Evolutionary conservation across 495 filamentous ascomycete genomes (phyloP).

Genomic region (Neurospora sp.): DNA sequence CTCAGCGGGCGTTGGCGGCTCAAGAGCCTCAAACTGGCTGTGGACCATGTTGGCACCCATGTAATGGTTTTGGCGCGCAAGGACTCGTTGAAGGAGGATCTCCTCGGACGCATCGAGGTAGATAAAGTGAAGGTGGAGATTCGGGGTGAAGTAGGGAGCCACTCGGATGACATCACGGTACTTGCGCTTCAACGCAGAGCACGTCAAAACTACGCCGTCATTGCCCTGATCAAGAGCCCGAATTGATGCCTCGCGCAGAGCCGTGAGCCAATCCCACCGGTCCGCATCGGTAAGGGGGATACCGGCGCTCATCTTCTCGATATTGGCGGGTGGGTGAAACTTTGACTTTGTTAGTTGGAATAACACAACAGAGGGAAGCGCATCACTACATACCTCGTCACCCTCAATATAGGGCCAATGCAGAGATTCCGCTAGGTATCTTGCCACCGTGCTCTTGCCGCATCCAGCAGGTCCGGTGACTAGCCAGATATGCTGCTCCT

Average conservation of each 20-base stretch:
- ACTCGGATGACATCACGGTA: constrained; percentile 96
- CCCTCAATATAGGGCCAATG: constrained; percentile 83
- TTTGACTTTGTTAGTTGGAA: constrained; percentile 26
- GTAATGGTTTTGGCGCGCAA: constrained; percentile 69
- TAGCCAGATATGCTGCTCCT: constrained; percentile 81
- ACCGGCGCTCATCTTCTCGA: constrained; percentile 86
- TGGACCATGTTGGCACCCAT: constrained; percentile 98
- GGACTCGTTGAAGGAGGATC: constrained; percentile 63
- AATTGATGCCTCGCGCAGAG: constrained; percentile 72
- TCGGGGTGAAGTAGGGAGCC: constrained; percentile 65
- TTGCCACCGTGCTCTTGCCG: constrained; percentile 88
- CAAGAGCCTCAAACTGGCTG: constrained; percentile 76
- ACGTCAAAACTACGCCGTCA: constrained; percentile 84
- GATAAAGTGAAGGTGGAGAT: constrained; percentile 81
- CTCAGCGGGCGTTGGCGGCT: constrained; percentile 69
- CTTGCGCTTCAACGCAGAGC: constrained; percentile 90
- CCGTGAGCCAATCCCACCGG: constrained; percentile 96
- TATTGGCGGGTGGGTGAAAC: constrained; percentile 79
- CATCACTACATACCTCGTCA: constrained; percentile 64
- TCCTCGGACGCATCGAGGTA: constrained; percentile 74
- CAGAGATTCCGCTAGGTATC: constrained; percentile 60
- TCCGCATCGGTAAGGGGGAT: constrained; percentile 88
- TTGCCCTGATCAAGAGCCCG: constrained; percentile 45
- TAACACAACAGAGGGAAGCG: constrained; percentile 1
- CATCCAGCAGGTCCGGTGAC: constrained; percentile 96